Evolutionary conservation across 2,329 filamentous ascomycete genomes (phyloP).

Genomic region (Exophiala sp.): DNA sequence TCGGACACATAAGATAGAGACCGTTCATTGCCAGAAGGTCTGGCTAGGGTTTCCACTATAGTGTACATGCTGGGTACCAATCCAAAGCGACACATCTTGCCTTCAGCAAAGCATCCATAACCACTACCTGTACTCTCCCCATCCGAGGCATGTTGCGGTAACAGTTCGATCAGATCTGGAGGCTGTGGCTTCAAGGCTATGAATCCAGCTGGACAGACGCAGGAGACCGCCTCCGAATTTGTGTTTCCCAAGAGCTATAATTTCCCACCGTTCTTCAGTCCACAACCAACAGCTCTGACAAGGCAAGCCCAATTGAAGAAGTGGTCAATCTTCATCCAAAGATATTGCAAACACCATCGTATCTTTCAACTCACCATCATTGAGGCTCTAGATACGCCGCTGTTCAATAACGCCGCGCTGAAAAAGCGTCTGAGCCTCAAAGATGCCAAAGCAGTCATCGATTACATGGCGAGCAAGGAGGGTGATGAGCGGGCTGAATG

Average conservation of each 20-base stretch:
- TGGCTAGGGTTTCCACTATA: no score
- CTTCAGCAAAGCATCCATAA: background rate
- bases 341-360: conserved; percentile 73
- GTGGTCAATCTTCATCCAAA: conserved; percentile 79
- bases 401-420: conserved; percentile 49
- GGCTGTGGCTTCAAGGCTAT: background rate
- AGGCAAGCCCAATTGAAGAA: conserved; percentile 57
- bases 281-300: conserved; percentile 43
- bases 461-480: conserved; percentile 50
- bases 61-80: no score
- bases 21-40: no score
- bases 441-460: conserved; percentile 50
- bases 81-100: no score
- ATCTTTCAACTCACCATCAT: conserved; percentile 68
- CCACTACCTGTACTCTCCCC: background rate
- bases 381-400: conserved; percentile 52
- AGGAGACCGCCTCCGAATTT: conserved; percentile 30
- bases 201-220: conserved; percentile 6
- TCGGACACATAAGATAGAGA: no score
- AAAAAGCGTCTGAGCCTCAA: conserved; percentile 45
- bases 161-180: background rate
- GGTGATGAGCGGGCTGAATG: conserved; percentile 56
- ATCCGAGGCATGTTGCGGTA: background rate
- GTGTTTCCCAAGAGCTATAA: conserved; percentile 40
- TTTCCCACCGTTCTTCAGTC: conserved; percentile 51